Conservation (phyloP, 2,329 filamentous ascomycete genomes). For the Arachnomyces sp. region DNA sequence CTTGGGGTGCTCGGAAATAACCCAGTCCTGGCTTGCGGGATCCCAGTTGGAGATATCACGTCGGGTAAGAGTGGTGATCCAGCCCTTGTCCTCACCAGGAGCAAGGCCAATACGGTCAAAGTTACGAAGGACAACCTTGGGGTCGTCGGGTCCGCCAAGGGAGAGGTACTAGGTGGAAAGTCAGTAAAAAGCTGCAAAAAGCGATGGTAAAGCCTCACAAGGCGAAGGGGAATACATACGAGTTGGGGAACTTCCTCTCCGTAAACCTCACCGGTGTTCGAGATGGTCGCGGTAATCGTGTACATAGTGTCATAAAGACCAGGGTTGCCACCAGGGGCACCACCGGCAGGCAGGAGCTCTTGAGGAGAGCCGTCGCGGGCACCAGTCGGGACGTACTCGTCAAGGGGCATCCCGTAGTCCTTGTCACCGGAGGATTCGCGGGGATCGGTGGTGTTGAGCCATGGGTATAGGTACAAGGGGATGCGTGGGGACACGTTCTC, state of each 20-base stretch:
- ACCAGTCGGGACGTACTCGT: constrained; percentile 43
- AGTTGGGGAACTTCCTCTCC: constrained; percentile 49
- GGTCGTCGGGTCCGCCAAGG: constrained; percentile 69
- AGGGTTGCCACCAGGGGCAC: constrained; percentile 52
- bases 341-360: constrained; percentile 48
- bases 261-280: constrained; percentile 41
- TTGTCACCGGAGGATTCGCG: constrained; percentile 43
- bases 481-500: constrained; percentile 40
- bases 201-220: neutral
- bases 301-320: constrained; percentile 45
- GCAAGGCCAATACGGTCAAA: constrained; percentile 71
- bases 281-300: constrained; percentile 41
- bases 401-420: constrained; percentile 45
- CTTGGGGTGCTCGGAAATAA: constrained; percentile 50
- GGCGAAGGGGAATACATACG: constrained; percentile 16
- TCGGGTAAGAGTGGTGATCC: constrained; percentile 61
- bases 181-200: constrained; percentile 8
- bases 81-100: constrained; percentile 58
- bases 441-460: constrained; percentile 52
- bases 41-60: constrained; percentile 89
- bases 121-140: constrained; percentile 58
- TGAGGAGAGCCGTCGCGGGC: constrained; percentile 48
- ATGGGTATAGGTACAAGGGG: constrained; percentile 54
- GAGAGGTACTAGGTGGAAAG: constrained; percentile 51
- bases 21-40: constrained; percentile 70